phyloP scores from a whole-genome alignment of 2,329 filamentous ascomycete species.

The Fusarium sp. region DNA sequence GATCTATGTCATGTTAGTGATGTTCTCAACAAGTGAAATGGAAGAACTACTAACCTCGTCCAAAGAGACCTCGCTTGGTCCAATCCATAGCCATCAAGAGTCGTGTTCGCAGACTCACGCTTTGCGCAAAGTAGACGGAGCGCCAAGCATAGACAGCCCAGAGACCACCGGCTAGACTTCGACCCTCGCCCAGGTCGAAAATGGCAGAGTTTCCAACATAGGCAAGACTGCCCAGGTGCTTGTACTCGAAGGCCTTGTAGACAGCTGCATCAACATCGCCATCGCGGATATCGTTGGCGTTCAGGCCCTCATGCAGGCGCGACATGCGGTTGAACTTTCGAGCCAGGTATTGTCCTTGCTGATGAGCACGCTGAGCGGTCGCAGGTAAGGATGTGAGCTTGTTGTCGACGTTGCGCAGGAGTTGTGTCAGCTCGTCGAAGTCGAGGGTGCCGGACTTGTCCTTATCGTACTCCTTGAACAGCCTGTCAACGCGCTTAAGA shows the following conservation, averaged over 20 bases:
- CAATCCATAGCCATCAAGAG: conserved; percentile 96
- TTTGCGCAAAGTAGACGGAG: conserved; percentile 97
- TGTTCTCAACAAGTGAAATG: neutral
- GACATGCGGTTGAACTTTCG: conserved; percentile 95
- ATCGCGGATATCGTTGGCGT: conserved; percentile 83
- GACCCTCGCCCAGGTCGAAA: conserved; percentile 86
- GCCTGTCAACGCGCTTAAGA: conserved; percentile 86
- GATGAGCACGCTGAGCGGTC: conserved; percentile 94
- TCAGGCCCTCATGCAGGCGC: conserved; percentile 78
- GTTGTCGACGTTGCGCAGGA: conserved; percentile 91
- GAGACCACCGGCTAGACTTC: conserved; percentile 83
- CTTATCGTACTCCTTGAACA: conserved; percentile 92
- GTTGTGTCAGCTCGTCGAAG: conserved; percentile 89
- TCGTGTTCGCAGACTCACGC: conserved; percentile 90
- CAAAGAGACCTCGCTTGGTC: conserved; percentile 96
- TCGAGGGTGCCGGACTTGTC: conserved; percentile 94
- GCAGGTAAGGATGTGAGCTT: conserved; percentile 95
- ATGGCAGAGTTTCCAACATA: conserved; percentile 97
- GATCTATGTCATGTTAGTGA: conserved; percentile 54
- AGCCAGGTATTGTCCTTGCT: conserved; percentile 93
- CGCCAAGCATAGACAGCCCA: conserved; percentile 97
- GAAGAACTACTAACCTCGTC: conserved; percentile 77
- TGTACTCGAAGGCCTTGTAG: conserved; percentile 95
- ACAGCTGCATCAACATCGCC: conserved; percentile 92
- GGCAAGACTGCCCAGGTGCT: conserved; percentile 88